These are phyloP conservation scores for Lolium rigidum DNA, from an alignment of 176 grass and related monocot genomes.

Conservation along the genomic window DNA sequence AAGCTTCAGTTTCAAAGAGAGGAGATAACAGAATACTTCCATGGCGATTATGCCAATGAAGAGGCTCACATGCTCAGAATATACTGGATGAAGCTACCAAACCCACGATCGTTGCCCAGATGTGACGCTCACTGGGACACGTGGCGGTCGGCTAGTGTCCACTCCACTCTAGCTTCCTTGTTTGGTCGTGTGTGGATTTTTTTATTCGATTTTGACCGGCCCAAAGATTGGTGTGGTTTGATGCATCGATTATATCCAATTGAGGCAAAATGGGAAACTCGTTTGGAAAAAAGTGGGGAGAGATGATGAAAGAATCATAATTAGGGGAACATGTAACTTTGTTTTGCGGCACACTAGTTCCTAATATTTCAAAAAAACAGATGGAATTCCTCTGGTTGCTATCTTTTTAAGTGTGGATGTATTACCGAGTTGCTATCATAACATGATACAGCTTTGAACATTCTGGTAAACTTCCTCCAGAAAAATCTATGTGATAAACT, in stretches of 20 bases:
- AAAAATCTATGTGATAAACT: not conserved
- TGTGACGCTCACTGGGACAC: not conserved
- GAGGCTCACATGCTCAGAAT: not conserved
- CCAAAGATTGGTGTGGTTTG: not conserved
- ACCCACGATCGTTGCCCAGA: not conserved
- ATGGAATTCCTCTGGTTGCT: not conserved
- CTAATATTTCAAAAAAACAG: not conserved
- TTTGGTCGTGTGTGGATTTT: not conserved
- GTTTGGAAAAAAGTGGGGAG: not conserved
- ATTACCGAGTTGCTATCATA: conserved; percentile 1
- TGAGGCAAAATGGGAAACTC: not conserved
- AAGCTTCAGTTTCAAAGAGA: conserved; percentile 73
- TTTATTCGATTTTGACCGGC: not conserved
- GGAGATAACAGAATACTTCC: conserved; percentile 71
- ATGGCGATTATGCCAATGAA: conserved; percentile 43
- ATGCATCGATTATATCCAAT: not conserved
- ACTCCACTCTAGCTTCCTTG: not conserved
- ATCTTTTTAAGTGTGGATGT: not conserved
- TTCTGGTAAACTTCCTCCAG: not conserved
- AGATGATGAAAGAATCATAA: not conserved
- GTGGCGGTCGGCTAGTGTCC: not conserved
- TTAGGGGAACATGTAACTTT: not conserved
- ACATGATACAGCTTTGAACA: not conserved
- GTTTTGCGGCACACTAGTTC: not conserved
- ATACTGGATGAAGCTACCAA: not conserved